Base-by-base conservation (phyloP, 371 early-diverging fungal species). In the Fennellomyces sp. region DNA sequence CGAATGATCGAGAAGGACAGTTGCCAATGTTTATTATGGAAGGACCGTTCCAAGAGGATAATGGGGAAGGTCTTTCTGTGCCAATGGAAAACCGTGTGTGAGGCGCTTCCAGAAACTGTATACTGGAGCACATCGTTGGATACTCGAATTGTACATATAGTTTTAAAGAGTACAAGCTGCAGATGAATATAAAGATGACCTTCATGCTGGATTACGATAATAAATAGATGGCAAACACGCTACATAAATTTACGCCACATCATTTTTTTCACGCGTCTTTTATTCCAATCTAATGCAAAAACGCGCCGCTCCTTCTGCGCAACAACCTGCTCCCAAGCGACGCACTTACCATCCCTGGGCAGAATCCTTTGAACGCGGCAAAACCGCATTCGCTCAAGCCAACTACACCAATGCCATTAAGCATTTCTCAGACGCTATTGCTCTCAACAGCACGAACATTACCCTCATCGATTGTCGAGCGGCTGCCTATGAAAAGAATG, bases 401-500 rank as follows among this genome's bases (percentile, higher is more conserved):
- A 50, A 68, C 17, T 73, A 65, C 36, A 58, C 68, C 42, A 63
- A 69, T 5, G 69, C 79, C 0, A 31, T 62, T 5, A 23, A 42
- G n/a, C 50, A 65, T 8, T 78, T 75, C 23, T 60, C 63, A 7
- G 53, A 56, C 13, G 72, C 70, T 0, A 51, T 78, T 6, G 8
- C 39, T 0, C 19, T 63, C 5, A 35, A 72, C 21, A 65, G 64
- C 6, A 52, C 52, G 7, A 65, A 73, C n/a, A 29, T 50, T 0
- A 66, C 66, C 8, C 42, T 73, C 4, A 57, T 75, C 15, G 80
- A 79, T 36, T 69, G 69, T 51, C 70, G 80, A 15, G 70, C 76
- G 12, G 76, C 75, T 3, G 61, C 67, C 8, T 63, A 65, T 52
- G 72, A 73, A 38, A 69, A 66, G 26, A 17, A 65, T 1, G 54